These are phyloP conservation scores for Gautieria morchelliformis DNA, from an alignment of 768 basidiomycete genomes.

Conservation along the genomic window DNA sequence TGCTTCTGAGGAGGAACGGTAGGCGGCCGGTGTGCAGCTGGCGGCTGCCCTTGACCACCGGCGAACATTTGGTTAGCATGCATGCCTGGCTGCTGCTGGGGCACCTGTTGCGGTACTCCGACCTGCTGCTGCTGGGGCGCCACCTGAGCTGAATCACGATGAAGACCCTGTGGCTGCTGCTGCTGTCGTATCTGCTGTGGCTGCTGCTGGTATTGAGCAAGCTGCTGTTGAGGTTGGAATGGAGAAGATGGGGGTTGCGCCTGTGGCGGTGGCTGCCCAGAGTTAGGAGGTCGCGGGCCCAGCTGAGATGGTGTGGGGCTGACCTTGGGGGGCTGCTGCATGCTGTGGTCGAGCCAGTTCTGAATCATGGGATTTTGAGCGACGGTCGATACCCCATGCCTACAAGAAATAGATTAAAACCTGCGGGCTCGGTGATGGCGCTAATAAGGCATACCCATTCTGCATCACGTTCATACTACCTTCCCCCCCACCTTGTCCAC, in stretches of 20 bases:
- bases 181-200: background rate
- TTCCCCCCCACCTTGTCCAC: background rate
- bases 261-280: background rate
- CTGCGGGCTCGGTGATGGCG: background rate
- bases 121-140: background rate
- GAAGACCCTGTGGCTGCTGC: background rate
- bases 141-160: background rate
- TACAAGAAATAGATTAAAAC: background rate
- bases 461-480: background rate
- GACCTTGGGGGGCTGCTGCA: background rate
- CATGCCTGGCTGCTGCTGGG: background rate
- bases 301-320: background rate
- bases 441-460: background rate
- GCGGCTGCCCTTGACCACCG: background rate
- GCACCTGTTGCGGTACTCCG: background rate
- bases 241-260: background rate
- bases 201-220: background rate
- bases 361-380: background rate
- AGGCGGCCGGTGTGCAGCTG: background rate
- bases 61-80: background rate
- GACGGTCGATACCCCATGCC: background rate
- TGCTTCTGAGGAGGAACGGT: slow-evolving; percentile 28
- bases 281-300: background rate
- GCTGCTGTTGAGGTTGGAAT: slow-evolving; percentile 3
- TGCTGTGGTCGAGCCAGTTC: background rate